Evolutionary conservation across 768 basidiomycete genomes (phyloP).

Genomic region (Mycena leptocephala): DNA sequence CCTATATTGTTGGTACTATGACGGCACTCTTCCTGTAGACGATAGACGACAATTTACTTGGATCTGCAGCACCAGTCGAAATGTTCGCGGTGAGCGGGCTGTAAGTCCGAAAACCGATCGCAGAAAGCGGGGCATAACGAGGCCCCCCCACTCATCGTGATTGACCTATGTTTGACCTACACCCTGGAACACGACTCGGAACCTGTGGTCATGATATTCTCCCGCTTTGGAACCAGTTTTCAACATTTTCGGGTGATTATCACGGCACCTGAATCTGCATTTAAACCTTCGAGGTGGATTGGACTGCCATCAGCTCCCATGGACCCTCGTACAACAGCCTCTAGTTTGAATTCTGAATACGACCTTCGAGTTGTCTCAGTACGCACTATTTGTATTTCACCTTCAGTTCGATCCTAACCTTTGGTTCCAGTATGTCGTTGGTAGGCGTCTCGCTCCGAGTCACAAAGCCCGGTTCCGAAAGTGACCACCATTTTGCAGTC

Average conservation of each 20-base stretch:
- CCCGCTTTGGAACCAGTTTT: background rate
- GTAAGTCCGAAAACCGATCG: too few relatives aligned
- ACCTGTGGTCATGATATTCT: background rate
- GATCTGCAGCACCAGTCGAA: too few relatives aligned
- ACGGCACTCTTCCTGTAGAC: background rate
- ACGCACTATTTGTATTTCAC: background rate
- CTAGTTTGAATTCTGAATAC: background rate
- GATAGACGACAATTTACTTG: too few relatives aligned
- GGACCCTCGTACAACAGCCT: background rate
- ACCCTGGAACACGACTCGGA: too few relatives aligned
- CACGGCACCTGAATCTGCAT: background rate
- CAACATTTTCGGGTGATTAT: background rate
- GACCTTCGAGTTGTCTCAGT: background rate
- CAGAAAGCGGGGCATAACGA: too few relatives aligned
- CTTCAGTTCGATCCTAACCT: background rate
- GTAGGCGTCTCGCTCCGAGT: background rate
- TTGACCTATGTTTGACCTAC: too few relatives aligned
- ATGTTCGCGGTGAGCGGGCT: too few relatives aligned
- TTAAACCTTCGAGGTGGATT: background rate
- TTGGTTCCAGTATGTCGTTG: conserved; percentile 1
- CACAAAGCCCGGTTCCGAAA: background rate
- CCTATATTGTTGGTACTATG: background rate
- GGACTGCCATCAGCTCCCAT: background rate
- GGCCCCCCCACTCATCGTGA: too few relatives aligned
- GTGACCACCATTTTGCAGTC: background rate